phyloP scores from a whole-genome alignment of 495 filamentous ascomycete species.

The Staphylotrichum longicolle region DNA sequence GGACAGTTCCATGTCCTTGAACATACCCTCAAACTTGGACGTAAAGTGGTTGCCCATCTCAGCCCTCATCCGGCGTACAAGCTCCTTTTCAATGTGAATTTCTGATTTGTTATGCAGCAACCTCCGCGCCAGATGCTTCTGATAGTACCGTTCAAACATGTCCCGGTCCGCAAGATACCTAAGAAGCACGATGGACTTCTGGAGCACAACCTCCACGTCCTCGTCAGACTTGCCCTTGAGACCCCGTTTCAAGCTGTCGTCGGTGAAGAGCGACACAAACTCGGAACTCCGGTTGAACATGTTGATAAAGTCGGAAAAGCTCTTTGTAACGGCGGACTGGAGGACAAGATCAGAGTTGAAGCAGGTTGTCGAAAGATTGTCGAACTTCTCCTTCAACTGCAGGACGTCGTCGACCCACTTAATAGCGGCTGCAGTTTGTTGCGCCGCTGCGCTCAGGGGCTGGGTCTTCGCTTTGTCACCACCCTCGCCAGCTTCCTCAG shows the following conservation, averaged over 20 bases:
- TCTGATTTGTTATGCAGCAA: conserved; percentile 82
- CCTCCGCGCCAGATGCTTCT: conserved; percentile 88
- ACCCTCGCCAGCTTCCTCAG: conserved; percentile 48
- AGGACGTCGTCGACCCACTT: conserved; percentile 95
- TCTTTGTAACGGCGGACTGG: conserved; percentile 75
- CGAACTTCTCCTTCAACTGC: conserved; percentile 83
- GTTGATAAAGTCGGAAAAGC: conserved; percentile 91
- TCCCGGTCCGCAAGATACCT: conserved; percentile 90
- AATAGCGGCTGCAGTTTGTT: conserved; percentile 74
- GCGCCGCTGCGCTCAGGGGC: conserved; percentile 45
- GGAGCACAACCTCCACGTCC: conserved; percentile 82
- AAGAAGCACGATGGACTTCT: conserved; percentile 84
- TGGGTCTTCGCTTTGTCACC: conserved; percentile 45
- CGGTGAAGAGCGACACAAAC: conserved; percentile 93
- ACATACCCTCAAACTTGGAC: conserved; percentile 91
- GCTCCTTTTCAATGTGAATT: conserved; percentile 85
- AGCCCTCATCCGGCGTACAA: conserved; percentile 94
- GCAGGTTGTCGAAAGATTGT: conserved; percentile 65
- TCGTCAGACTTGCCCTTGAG: conserved; percentile 88
- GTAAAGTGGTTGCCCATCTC: conserved; percentile 95
- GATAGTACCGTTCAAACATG: conserved; percentile 96
- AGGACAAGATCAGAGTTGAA: conserved; percentile 74
- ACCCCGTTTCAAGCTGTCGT: conserved; percentile 92
- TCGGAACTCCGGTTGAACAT: conserved; percentile 77
- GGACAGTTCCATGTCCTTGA: conserved; percentile 91